Evolutionary conservation across 371 early-diverging fungal species (phyloP).

Genomic region (Syncephalis plumigaleata): DNA sequence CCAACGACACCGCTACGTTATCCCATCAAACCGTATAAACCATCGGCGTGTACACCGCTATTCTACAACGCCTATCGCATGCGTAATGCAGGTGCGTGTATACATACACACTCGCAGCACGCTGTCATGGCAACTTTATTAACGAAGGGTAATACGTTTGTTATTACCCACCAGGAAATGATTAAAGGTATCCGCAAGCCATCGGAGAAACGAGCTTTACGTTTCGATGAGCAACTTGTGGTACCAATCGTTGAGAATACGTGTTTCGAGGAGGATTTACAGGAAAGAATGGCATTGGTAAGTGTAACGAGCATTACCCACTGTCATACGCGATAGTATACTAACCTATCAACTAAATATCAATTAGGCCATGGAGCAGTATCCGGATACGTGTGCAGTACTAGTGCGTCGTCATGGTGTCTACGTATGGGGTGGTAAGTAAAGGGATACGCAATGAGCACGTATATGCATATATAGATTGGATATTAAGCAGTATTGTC

Average conservation of each 20-base stretch:
- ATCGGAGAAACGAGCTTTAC: constrained; percentile 29
- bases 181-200: constrained; percentile 93
- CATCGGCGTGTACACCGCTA: constrained; percentile 86
- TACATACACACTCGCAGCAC: constrained; percentile 91
- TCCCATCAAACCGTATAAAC: constrained; percentile 44
- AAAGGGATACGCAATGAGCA: no score
- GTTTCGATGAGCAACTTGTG: constrained; percentile 69
- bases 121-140: constrained; percentile 89
- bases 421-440: constrained; percentile 79
- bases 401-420: constrained; percentile 84
- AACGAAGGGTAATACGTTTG: constrained; percentile 42
- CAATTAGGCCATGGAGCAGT: constrained; percentile 62
- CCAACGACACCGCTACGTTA: constrained; percentile 36
- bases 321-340: neutral
- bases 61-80: constrained; percentile 84
- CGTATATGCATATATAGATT: neutral
- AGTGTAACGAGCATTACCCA: no score
- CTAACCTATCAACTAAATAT: neutral
- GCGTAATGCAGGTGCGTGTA: constrained; percentile 86
- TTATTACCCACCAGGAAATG: constrained; percentile 95
- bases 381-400: constrained; percentile 91
- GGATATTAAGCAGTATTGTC: neutral
- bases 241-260: constrained; percentile 96
- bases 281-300: constrained; percentile 75
- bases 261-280: constrained; percentile 84